phyloP scores from a whole-genome alignment of 345 rosid species.

The Dovyalis caffra region DNA sequence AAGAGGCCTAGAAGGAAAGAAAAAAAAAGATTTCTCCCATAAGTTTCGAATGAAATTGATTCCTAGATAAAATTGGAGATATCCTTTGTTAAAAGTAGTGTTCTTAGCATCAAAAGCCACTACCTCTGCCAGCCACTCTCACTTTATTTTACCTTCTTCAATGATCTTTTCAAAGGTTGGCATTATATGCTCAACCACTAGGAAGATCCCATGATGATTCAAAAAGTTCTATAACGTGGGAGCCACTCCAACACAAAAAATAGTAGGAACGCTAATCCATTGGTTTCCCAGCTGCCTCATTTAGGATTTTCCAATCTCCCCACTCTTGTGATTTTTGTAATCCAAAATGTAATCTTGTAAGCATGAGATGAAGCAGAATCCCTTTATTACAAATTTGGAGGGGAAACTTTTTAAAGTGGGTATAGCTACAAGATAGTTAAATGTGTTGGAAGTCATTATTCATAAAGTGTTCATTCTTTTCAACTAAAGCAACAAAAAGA shows the following conservation, averaged over 20 bases:
- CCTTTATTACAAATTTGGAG: constrained; percentile 19
- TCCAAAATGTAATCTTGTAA: constrained; percentile 19
- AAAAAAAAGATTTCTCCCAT: neutral
- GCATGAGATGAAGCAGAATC: constrained; percentile 29
- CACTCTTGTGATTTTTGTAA: neutral
- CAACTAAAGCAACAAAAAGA: neutral
- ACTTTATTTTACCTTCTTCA: neutral
- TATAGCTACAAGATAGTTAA: constrained; percentile 14
- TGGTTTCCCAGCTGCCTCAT: neutral
- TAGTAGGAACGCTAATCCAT: neutral
- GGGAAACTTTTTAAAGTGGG: constrained; percentile 18
- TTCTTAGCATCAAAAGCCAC: constrained; percentile 23
- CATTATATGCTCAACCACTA: constrained; percentile 26
- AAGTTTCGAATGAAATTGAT: constrained; percentile 22
- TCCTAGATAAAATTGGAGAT: constrained; percentile 6
- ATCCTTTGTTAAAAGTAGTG: constrained; percentile 6
- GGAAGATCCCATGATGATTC: constrained; percentile 38
- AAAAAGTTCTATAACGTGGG: constrained; percentile 29
- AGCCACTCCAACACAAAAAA: constrained; percentile 15
- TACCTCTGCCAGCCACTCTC: constrained; percentile 16
- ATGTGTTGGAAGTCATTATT: constrained; percentile 15
- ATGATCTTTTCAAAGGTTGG: constrained; percentile 22
- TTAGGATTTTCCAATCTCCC: neutral
- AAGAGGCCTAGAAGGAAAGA: neutral
- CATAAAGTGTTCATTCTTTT: constrained; percentile 25